Evolutionary conservation across 2,329 filamentous ascomycete species (phyloP), one percentile per base, ranked within the genome.

Genomic region (Sarocladium brachiariae): DNA sequence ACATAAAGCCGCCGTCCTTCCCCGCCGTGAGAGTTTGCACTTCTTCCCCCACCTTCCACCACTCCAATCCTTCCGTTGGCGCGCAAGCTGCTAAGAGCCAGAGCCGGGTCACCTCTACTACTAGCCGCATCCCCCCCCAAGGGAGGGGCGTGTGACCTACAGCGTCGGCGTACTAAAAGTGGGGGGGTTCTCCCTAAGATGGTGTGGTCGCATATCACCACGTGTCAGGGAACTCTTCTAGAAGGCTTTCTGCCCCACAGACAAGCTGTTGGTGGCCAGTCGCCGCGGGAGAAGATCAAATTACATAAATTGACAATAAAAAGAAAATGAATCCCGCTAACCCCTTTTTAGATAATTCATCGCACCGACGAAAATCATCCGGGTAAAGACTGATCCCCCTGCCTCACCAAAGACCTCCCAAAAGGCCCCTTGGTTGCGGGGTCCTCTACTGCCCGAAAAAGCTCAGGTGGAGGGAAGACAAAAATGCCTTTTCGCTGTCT

Each of bases 211-310:
- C 13, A 43, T 24, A 4, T 30, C 33, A 6, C 43, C 43, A 47
- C 43, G 43, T 47, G 43, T 47, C 43, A 13, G 19, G n/a, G 43
- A 47, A 47, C 16, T 25, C 43, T 47, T 47, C 43, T 47, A 47
- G 43, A 47, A 47, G 43, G 43, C 21, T 9, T 45, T 9, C 23
- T 10, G 27, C 4, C n/a, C n/a, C n/a, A n/a, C n/a, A n/a, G n/a
- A n/a, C 21, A 16, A 14, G 33, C 14, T n/a, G 8, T 18, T 13
- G 16, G 35, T 6, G n/a, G 10, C 43, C 43, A 47, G 33, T 47
- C 24, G 18, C 3, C 5, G 16, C 5, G 10, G 43, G 5, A 5
- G 11, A 14, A 47, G 27, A 31, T 30, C 16, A 30, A 47, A 31
- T 47, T 31, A 24, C 31, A 30, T 30, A 47, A 33, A 5, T 33